Conservation (phyloP, 306 rosid species). For the Pyrus communis region DNA sequence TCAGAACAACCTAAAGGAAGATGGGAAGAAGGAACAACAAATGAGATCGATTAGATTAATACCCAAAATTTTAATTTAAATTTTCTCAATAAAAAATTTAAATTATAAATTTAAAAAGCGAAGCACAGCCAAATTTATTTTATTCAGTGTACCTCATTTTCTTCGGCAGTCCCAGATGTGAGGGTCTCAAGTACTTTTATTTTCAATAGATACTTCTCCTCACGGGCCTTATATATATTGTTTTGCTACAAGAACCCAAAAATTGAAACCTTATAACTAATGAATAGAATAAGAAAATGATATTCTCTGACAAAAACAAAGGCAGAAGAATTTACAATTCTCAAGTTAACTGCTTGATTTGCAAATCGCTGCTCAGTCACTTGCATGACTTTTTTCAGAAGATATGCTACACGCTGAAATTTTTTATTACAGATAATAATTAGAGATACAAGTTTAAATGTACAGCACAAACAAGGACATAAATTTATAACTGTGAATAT, state of each 20-base stretch:
- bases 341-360: slow-evolving; percentile 60
- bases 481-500: neutral
- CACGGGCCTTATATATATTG: slow-evolving; percentile 65
- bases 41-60: slow-evolving; percentile 12
- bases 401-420: slow-evolving; percentile 59
- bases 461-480: neutral
- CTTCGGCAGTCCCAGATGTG: slow-evolving; percentile 66
- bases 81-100: too few species aligned
- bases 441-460: neutral
- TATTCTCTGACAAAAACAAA: neutral
- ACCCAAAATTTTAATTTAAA: neutral
- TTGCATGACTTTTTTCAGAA: slow-evolving; percentile 70
- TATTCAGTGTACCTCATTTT: slow-evolving; percentile 56
- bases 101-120: neutral
- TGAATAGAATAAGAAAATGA: slow-evolving; percentile 10
- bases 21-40: slow-evolving; percentile 1
- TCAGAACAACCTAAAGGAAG: slow-evolving; percentile 55
- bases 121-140: slow-evolving; percentile 9
- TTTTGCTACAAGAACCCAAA: slow-evolving; percentile 55
- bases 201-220: slow-evolving; percentile 69
- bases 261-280: slow-evolving; percentile 18
- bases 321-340: slow-evolving; percentile 44
- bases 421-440: slow-evolving; percentile 13
- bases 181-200: slow-evolving; percentile 75
- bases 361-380: slow-evolving; percentile 66